A percentile compares a stretch with the other conserved stretches of the same genome.
Evolutionary conservation across 169 alveolate genomes (phyloP).

Genomic region (Plasmodium blacklocki): DNA sequence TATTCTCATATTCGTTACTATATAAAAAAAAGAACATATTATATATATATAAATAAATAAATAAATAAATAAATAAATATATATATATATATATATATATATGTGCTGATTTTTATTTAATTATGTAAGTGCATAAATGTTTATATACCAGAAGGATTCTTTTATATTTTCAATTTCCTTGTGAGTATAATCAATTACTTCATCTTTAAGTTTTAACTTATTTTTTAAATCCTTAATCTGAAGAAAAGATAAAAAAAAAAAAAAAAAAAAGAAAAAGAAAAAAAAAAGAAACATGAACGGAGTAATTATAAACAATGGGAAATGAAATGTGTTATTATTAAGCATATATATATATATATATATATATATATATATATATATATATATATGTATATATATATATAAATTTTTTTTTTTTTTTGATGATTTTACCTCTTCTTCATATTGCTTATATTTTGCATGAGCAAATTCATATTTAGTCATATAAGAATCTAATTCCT

Average conservation of each 20-base stretch:
- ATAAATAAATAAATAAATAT: no score
- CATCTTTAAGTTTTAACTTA: conserved; percentile 55
- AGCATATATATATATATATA: background rate
- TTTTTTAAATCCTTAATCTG: conserved; percentile 62
- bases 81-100: background rate
- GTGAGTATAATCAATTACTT: conserved; percentile 62
- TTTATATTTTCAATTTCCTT: conserved; percentile 70
- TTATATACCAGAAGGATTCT: conserved; percentile 64
- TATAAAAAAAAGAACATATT: background rate
- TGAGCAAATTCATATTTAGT: conserved; percentile 64
- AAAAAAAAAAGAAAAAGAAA: no score
- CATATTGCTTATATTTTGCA: conserved; percentile 51
- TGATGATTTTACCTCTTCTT: conserved; percentile 67
- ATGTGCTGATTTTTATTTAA: background rate
- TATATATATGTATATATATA: background rate
- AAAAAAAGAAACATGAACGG: background rate
- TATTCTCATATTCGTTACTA: conserved; percentile 64
- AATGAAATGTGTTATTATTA: background rate
- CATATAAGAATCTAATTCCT: conserved; percentile 55
- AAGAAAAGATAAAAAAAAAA: background rate
- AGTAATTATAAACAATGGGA: background rate
- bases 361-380: no score
- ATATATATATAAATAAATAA: background rate
- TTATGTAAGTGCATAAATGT: background rate
- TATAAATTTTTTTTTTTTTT: background rate